phyloP scores from a whole-genome alignment of 179 eudicot species.

The Silene coronaria region DNA sequence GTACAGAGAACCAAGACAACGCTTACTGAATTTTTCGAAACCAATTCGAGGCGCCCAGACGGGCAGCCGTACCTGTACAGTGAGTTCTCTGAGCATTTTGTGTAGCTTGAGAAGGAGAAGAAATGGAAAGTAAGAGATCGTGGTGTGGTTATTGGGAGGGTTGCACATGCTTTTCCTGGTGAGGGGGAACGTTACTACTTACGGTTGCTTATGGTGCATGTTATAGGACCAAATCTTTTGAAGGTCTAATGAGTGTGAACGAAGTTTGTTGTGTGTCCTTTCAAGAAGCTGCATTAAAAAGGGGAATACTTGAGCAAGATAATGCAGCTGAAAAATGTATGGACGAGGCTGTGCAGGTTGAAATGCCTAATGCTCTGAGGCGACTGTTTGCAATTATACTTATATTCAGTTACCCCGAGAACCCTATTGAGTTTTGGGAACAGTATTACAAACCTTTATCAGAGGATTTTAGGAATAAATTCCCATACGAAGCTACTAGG shows the following conservation, averaged over 20 bases:
- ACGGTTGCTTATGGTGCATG: constrained; percentile 11
- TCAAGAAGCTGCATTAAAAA: constrained; percentile 2
- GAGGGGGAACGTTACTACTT: constrained; percentile 24
- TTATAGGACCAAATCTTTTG: constrained; percentile 24
- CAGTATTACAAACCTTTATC: neutral
- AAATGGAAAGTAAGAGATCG: neutral
- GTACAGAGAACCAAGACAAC: neutral
- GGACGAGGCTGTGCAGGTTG: too few species aligned
- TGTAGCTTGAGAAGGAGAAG: constrained; percentile 1
- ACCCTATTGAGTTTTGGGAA: neutral
- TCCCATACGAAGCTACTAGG: neutral
- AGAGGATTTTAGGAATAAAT: neutral
- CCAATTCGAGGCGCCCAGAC: neutral
- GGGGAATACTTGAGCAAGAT: constrained; percentile 18
- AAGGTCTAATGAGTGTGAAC: constrained; percentile 1
- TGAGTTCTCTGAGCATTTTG: constrained; percentile 27
- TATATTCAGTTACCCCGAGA: neutral
- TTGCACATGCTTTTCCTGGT: constrained; percentile 9
- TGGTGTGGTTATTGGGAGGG: neutral
- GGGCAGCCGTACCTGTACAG: neutral
- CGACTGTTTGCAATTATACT: neutral
- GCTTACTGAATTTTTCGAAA: constrained; percentile 13
- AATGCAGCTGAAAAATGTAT: neutral
- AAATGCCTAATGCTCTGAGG: neutral
- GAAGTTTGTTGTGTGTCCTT: neutral